Conservation (phyloP, 345 rosid species). For the Sisymbrium altissimum region DNA sequence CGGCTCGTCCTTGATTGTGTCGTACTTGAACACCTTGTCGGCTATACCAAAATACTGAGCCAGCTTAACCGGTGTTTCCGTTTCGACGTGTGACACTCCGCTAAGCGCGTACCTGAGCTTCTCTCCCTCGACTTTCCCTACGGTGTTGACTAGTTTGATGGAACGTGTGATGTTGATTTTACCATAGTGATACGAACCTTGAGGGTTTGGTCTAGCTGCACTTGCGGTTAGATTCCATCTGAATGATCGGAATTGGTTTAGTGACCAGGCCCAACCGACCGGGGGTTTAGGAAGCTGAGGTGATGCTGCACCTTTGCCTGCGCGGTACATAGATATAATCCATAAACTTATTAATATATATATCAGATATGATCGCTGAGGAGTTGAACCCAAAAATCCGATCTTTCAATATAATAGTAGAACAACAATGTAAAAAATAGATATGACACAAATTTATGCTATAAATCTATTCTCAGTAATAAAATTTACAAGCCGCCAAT, state of each 20-base stretch:
- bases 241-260: conserved; percentile 62
- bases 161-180: conserved; percentile 52
- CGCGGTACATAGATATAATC: conserved; percentile 10
- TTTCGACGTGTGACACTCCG: conserved; percentile 49
- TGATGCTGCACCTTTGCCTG: conserved; percentile 41
- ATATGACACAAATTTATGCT: not conserved
- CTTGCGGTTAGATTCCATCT: conserved; percentile 79
- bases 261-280: conserved; percentile 67
- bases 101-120: conserved; percentile 51
- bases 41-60: conserved; percentile 48
- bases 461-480: not conserved
- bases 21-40: conserved; percentile 47
- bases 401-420: not conserved
- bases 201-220: conserved; percentile 87
- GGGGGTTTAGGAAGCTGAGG: conserved; percentile 42
- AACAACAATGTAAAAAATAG: not conserved
- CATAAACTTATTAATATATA: not conserved
- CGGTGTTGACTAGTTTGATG: conserved; percentile 44
- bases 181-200: conserved; percentile 83
- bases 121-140: conserved; percentile 21
- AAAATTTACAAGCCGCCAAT: not conserved
- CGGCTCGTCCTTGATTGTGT: conserved; percentile 39
- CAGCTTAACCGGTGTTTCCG: conserved; percentile 49
- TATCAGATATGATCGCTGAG: not conserved
- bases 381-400: not conserved